Evolutionary conservation across 257 asterid genomes (phyloP), one percentile per base, ranked within the genome.

Genomic region (Primulina tabacum): DNA sequence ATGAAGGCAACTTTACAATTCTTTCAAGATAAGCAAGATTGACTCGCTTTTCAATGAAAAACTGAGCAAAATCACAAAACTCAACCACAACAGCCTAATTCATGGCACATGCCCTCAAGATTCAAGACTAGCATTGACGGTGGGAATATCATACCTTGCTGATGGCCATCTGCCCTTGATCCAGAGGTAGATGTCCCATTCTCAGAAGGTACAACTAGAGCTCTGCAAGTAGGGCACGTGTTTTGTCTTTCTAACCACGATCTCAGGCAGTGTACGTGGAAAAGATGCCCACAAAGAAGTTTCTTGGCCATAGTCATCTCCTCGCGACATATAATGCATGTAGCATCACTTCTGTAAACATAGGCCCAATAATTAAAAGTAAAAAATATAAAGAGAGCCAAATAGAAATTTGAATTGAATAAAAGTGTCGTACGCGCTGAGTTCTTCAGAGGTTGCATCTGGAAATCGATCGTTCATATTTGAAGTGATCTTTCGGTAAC

Each of bases 211-310:
- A 93, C 84, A 69, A 93, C 97, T 65, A 79, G 95, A 64, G 99
- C 99, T 83, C 99, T 90, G 82, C 99, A 93, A 38, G 97, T 90
- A 62, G 98, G 98, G 72, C 98, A 92, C 32, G 97, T 90, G 71
- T 85, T 90, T 69, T 92, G 97, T 75, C 96, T 88, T 80, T 90
- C 97, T 71, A 92, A 78, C 97, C 98, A 92, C 32, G 98, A 92
- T 64, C 98, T 85, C 58, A 92, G 92, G 84, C 98, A 90, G 79
- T 90, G 95, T 61, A 92, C 96, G 61, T 93, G 99, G 81, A 93
- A 93, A 75, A 90, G 83, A 85, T 93, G 99, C 55, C 99, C 97
- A 20, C 99, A 93, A 8, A 87, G 71, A 77, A 93, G 96, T 79
- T 84, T 93, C 77, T 93, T 93, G 17, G 99, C 97, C 4, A 85